phyloP scores from a whole-genome alignment of 805 yeast genomes.

The Metschnikowia noctiluminum region DNA sequence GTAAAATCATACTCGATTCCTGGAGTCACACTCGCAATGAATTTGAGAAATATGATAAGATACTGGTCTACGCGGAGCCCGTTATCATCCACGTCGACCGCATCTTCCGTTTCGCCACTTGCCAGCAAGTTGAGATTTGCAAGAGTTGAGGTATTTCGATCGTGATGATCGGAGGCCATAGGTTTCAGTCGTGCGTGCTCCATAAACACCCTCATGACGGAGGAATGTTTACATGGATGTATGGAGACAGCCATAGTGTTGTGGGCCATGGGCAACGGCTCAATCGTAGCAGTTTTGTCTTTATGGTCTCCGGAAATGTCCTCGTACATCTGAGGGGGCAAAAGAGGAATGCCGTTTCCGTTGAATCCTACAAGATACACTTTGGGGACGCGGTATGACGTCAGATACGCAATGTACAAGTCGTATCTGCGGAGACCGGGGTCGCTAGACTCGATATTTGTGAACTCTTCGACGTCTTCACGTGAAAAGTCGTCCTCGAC shows the following conservation, averaged over 20 bases:
- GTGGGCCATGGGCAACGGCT: conserved; percentile 78
- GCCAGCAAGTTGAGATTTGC: conserved; percentile 4
- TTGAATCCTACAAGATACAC: conserved; percentile 87
- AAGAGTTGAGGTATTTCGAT: conserved; percentile 19
- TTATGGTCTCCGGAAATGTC: conserved; percentile 90
- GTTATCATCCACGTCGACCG: conserved; percentile 26
- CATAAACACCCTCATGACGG: conserved; percentile 87
- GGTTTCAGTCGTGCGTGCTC: conserved; percentile 55
- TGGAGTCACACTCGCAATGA: conserved; percentile 95
- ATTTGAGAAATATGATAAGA: conserved; percentile 82
- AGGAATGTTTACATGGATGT: conserved; percentile 94
- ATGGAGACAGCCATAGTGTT: conserved; percentile 81
- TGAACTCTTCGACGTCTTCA: conserved; percentile 30
- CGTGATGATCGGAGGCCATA: conserved; percentile 10
- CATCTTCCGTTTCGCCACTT: background rate
- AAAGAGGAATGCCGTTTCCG: conserved; percentile 77
- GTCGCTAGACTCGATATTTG: conserved; percentile 31
- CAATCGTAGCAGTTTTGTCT: conserved; percentile 95
- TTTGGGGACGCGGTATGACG: conserved; percentile 94
- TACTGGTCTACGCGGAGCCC: conserved; percentile 85
- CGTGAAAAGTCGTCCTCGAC: conserved; percentile 21
- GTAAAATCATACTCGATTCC: conserved; percentile 97
- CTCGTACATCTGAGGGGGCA: conserved; percentile 90
- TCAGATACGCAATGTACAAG: conserved; percentile 86
- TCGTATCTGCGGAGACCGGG: conserved; percentile 66